Evolutionary conservation across 1,284 basidiomycete genomes (phyloP), one percentile per base, ranked within the genome.

Genomic region (Uromyces viciae-fabae): DNA sequence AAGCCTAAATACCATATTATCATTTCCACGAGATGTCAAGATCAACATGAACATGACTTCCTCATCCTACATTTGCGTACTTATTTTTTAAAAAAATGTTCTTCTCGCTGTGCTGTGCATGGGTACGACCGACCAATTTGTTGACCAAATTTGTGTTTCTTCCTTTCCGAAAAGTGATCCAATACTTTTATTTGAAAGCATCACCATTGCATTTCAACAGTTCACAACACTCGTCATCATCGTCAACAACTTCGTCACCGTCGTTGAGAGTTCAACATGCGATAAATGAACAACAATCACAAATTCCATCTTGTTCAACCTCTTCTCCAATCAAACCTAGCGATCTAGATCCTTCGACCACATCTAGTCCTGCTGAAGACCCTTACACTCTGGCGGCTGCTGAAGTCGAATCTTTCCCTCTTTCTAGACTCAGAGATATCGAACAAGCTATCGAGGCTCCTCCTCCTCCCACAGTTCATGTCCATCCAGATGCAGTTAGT

Each of bases 351-450:
- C 69, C 25, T 43, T 69, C 49, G 28, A 31, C 46, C n/a, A 72
- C 69, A 36, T 52, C 33, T 15, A 72, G 69, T 54, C 69, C 66
- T 33, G 33, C 58, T 17, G 66, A 79, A 58, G 76, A 79, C 42
- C 76, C 76, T 9, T 98, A 95, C 87, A 94, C 95, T 83, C 91
- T 91, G 69, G 95, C 94, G 0, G 90, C 92, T 0, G 90, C 92
- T 31, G 95, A 99, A 84, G 96, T 98, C 0, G 96, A 99, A 86
- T 92, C 90, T n/a, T 94, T 99, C 86, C 90, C 93, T 58, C 88
- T 99, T 46, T 93, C 96, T 84, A 91, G 91, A 68, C 87, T 98
- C 80, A 88, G 95, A 90, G 96, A 96, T 82, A 98, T 99, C 86
- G 97, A 99, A 87, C 92, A 91, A 85, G 91, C 91, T 75, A 91